A percentile compares a stretch with the other conserved stretches of the same genome.
phyloP scores from a whole-genome alignment of 2,329 filamentous ascomycete genomes.

The Teratosphaeria epicoccoides region DNA sequence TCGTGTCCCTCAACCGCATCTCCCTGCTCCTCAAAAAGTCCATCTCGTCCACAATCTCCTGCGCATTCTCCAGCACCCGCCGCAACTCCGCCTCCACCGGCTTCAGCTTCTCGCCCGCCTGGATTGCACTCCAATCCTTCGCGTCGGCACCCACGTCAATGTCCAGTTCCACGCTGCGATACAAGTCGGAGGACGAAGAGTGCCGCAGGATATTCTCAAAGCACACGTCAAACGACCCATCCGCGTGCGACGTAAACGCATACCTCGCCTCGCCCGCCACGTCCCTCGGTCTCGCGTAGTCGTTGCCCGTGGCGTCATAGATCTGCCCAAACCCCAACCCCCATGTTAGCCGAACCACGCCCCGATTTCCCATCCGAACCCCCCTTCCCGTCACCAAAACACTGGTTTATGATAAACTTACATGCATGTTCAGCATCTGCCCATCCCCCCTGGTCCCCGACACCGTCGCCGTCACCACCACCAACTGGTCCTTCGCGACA shows the following conservation, averaged over 20 bases:
- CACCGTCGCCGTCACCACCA: conserved; percentile 86
- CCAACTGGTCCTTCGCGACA: conserved; percentile 79
- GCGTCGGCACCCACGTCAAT: conserved; percentile 95
- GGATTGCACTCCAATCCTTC: conserved; percentile 95
- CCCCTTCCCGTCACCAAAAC: too few relatives aligned
- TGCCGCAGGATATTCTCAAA: conserved; percentile 70
- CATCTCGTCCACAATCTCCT: conserved; percentile 87
- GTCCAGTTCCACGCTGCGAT: conserved; percentile 76
- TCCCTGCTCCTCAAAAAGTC: conserved; percentile 84
- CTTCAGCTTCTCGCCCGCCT: conserved; percentile 94
- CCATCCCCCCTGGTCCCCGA: conserved; percentile 83
- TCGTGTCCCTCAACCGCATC: conserved; percentile 94
- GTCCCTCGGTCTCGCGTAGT: conserved; percentile 86
- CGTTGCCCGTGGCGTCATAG: conserved; percentile 87
- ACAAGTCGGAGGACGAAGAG: conserved; percentile 37
- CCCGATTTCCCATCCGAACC: too few relatives aligned
- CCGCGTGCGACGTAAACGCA: conserved; percentile 84
- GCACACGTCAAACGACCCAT: conserved; percentile 92
- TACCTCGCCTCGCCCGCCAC: conserved; percentile 84
- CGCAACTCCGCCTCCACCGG: conserved; percentile 90
- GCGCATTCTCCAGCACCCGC: conserved; percentile 80
- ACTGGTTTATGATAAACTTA: too few relatives aligned
- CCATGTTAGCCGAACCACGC: too few relatives aligned
- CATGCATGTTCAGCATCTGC: conserved; percentile 87
- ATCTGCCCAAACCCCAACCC: conserved; percentile 50